Conservation (phyloP, 495 filamentous ascomycete genomes). For the Hapsidospora chrysogenum region DNA sequence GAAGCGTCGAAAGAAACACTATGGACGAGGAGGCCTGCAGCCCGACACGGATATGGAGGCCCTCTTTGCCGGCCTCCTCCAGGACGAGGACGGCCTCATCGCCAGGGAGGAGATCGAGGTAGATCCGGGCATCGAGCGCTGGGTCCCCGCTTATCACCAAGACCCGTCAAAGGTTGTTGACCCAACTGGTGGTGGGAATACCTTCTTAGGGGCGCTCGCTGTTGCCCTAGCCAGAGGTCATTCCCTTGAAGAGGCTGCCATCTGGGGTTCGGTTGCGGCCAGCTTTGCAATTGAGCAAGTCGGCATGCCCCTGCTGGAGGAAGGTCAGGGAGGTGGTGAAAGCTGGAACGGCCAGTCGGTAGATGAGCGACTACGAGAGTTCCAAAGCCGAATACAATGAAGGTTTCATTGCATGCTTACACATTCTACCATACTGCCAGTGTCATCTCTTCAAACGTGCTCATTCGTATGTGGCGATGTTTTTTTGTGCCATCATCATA, state of each 20-base stretch:
- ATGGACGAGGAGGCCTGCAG: conserved; percentile 24
- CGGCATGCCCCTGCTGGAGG: conserved; percentile 51
- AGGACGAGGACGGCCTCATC: conserved; percentile 31
- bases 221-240: conserved; percentile 53
- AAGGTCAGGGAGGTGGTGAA: conserved; percentile 38
- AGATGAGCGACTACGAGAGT: conserved; percentile 34
- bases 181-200: conserved; percentile 92
- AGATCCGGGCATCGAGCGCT: conserved; percentile 35
- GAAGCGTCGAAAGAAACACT: conserved; percentile 20
- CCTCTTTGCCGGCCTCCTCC: conserved; percentile 31
- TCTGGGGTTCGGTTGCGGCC: conserved; percentile 69
- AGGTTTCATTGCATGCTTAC: too few species aligned
- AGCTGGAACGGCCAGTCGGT: conserved; percentile 59
- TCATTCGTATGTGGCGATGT: too few species aligned
- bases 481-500: too few species aligned
- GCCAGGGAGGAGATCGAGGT: conserved; percentile 41
- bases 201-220: conserved; percentile 72
- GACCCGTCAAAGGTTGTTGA: conserved; percentile 46
- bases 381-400: too few species aligned
- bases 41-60: conserved; percentile 36
- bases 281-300: conserved; percentile 92
- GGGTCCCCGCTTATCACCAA: conserved; percentile 38
- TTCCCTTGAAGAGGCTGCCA: conserved; percentile 48
- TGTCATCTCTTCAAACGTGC: too few species aligned
- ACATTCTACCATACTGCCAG: too few species aligned